Percentiles rank a stretch among this genome's conserved stretches.
phyloP scores from a whole-genome alignment of 371 early-diverging fungal genomes.

The Syncephalis plumigaleata region DNA sequence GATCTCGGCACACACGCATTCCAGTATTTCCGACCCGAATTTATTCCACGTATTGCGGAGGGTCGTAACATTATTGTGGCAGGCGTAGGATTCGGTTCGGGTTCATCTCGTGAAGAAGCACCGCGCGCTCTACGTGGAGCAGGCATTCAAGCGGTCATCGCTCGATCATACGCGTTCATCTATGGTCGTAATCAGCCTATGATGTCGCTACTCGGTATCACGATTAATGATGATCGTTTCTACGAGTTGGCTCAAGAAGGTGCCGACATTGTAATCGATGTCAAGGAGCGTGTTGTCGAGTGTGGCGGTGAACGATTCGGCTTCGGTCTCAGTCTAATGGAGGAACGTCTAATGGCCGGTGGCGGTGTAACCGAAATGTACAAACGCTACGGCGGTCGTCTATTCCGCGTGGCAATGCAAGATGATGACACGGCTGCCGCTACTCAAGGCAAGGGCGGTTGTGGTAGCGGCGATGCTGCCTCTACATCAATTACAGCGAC shows the following conservation, averaged over 20 bases:
- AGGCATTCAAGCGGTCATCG: slow-evolving; percentile 52
- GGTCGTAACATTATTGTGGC: slow-evolving; percentile 48
- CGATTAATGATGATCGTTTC: slow-evolving; percentile 40
- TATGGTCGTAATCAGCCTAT: slow-evolving; percentile 47
- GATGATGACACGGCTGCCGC: too few species aligned
- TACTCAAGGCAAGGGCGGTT: too few species aligned
- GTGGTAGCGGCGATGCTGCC: too few species aligned
- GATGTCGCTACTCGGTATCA: slow-evolving; percentile 57
- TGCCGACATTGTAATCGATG: slow-evolving; percentile 35
- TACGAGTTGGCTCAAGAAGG: slow-evolving; percentile 50
- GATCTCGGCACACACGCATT: slow-evolving; percentile 57
- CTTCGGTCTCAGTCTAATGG: slow-evolving; percentile 40
- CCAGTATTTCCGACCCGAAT: slow-evolving; percentile 54
- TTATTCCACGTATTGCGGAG: slow-evolving; percentile 29
- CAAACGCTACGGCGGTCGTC: slow-evolving; percentile 40
- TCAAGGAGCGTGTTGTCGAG: slow-evolving; percentile 34
- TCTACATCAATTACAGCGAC: too few species aligned
- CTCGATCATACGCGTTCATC: slow-evolving; percentile 46
- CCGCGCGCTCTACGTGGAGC: slow-evolving; percentile 53
- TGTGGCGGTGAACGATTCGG: slow-evolving; percentile 24
- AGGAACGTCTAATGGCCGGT: slow-evolving; percentile 52
- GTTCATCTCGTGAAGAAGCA: slow-evolving; percentile 59
- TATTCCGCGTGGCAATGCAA: slow-evolving; percentile 44
- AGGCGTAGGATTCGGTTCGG: slow-evolving; percentile 49
- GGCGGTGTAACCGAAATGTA: slow-evolving; percentile 65